Evolutionary conservation across 208 protist species (phyloP).

Genomic region (Trypanosoma conorhini): DNA sequence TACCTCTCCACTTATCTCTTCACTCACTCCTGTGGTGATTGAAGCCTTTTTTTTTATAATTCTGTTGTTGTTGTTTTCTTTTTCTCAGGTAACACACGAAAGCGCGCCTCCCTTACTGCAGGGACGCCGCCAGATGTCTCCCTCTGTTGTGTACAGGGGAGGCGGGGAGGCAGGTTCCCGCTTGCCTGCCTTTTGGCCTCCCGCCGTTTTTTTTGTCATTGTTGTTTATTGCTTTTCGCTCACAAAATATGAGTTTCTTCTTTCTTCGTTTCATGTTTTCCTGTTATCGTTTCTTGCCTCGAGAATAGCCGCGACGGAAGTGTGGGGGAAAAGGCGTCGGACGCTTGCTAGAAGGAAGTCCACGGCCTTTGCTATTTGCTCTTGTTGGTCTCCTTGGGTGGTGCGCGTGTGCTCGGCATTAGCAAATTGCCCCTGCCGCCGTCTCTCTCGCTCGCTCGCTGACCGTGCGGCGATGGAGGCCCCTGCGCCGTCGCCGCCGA

Average conservation of each 20-base stretch:
- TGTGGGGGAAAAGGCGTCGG: too few species aligned
- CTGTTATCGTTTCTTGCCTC: too few species aligned
- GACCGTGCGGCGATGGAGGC: background rate
- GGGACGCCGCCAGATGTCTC: background rate
- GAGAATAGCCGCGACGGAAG: too few species aligned
- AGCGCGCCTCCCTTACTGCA: background rate
- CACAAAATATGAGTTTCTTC: too few species aligned
- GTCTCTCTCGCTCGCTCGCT: background rate
- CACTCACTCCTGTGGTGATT: conserved; percentile 9
- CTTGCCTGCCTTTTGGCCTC: background rate
- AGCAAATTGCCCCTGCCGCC: background rate
- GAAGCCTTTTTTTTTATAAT: background rate
- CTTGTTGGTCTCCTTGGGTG: too few species aligned
- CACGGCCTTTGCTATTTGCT: too few species aligned
- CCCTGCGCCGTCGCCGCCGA: background rate
- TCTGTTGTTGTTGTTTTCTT: background rate
- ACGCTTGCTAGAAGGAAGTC: too few species aligned
- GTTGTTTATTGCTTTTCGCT: too few species aligned
- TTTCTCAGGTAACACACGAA: background rate
- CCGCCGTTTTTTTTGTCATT: too few species aligned
- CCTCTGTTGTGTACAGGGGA: background rate
- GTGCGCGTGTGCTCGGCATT: background rate
- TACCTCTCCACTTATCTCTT: background rate
- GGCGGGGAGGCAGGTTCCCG: background rate
- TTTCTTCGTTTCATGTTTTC: too few species aligned